These are phyloP conservation scores for Penicillium brasilianum DNA, from an alignment of 2,329 filamentous ascomycete genomes.

Conservation along the genomic window DNA sequence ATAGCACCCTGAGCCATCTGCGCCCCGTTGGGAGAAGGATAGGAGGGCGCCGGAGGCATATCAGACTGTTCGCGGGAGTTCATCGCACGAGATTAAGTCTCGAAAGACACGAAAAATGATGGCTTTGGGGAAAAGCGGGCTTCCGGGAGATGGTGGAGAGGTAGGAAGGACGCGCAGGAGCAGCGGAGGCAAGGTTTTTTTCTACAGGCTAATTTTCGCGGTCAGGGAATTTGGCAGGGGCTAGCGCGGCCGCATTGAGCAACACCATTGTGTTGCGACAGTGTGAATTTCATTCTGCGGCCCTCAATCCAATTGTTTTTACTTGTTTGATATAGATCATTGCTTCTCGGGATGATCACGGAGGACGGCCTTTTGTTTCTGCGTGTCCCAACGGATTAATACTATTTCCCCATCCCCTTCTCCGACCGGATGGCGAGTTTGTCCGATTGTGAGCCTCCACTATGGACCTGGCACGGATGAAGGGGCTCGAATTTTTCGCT, in stretches of 20 bases:
- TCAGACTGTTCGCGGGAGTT: conserved; percentile 50
- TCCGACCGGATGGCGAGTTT: conserved; percentile 33
- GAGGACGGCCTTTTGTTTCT: conserved; percentile 50
- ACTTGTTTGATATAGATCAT: conserved; percentile 26
- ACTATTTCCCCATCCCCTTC: conserved; percentile 42
- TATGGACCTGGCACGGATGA: neutral
- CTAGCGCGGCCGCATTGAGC: conserved; percentile 42
- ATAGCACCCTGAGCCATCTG: conserved; percentile 51
- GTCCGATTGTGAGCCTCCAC: conserved; percentile 12
- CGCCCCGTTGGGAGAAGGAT: conserved; percentile 50
- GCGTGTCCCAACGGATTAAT: conserved; percentile 48
- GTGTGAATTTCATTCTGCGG: conserved; percentile 10
- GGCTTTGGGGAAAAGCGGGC: conserved; percentile 38
- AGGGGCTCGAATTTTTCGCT: neutral
- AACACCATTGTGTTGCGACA: conserved; percentile 40
- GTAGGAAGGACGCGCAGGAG: conserved; percentile 34
- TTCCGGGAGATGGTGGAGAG: conserved; percentile 40
- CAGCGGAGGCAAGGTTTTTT: conserved; percentile 36
- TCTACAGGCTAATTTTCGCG: conserved; percentile 46
- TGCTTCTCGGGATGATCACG: conserved; percentile 38
- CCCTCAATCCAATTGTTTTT: conserved; percentile 11
- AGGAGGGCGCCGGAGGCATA: conserved; percentile 51
- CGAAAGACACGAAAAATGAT: conserved; percentile 21
- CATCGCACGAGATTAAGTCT: conserved; percentile 35
- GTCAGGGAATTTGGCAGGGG: conserved; percentile 41